These are phyloP conservation scores for Phaeosphaeria sp. DNA, from an alignment of 2,329 filamentous ascomycete species.

Conservation along the genomic window DNA sequence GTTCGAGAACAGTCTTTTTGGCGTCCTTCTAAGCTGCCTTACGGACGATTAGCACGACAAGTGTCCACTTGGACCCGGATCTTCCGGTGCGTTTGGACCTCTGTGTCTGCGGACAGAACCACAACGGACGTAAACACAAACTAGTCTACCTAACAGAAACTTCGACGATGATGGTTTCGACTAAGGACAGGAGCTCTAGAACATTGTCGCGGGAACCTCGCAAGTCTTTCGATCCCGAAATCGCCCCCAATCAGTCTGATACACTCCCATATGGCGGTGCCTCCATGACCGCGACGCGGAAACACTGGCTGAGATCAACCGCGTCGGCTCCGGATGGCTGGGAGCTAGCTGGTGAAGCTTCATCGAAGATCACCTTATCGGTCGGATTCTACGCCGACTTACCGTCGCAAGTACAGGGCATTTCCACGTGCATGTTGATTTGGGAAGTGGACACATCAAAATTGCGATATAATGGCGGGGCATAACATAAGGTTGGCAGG, in stretches of 20 bases:
- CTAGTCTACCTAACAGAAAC: not conserved
- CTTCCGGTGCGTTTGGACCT: not conserved
- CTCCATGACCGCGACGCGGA: not conserved
- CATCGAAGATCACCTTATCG: not conserved
- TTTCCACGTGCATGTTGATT: not conserved
- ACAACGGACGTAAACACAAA: not conserved
- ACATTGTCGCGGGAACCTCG: not conserved
- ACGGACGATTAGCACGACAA: not conserved
- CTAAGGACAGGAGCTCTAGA: not conserved
- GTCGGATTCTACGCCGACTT: not conserved
- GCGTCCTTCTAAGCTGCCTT: not conserved
- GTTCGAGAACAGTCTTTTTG: not conserved
- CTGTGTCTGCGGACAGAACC: not conserved
- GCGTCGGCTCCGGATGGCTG: not conserved
- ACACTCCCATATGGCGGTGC: not conserved
- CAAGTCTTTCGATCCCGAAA: not conserved
- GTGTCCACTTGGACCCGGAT: constrained; percentile 3
- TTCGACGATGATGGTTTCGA: not conserved
- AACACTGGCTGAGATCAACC: not conserved
- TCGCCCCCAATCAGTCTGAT: not conserved
- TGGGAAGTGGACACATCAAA: not conserved
- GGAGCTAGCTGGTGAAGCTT: not conserved
- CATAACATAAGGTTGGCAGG: not conserved
- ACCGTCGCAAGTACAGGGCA: not conserved
- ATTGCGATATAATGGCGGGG: not conserved